These are phyloP conservation scores for Musa balbisiana DNA, from an alignment of 202 grass and related monocot species.

Conservation along the genomic window DNA sequence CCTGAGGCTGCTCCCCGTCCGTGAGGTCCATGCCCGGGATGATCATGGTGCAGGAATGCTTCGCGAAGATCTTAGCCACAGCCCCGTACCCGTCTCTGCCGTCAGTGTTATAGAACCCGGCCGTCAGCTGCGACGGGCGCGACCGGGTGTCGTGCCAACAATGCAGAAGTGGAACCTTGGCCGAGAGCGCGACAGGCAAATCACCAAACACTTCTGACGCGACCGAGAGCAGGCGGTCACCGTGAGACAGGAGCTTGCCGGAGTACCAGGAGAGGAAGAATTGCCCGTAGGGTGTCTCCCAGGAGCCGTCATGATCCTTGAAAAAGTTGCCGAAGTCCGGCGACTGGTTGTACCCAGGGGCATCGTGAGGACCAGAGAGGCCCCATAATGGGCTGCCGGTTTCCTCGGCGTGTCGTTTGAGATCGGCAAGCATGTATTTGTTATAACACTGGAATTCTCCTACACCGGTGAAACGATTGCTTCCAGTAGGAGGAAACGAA, in stretches of 20 bases:
- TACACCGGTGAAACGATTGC: slow-evolving; percentile 38
- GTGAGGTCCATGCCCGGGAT: slow-evolving; percentile 58
- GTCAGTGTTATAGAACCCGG: slow-evolving; percentile 58
- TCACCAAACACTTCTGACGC: slow-evolving; percentile 40
- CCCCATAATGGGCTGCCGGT: slow-evolving; percentile 51
- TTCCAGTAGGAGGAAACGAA: slow-evolving; percentile 44
- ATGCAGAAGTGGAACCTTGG: slow-evolving; percentile 60
- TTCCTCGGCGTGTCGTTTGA: slow-evolving; percentile 30
- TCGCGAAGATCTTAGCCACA: slow-evolving; percentile 56
- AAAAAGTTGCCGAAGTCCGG: slow-evolving; percentile 52
- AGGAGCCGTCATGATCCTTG: slow-evolving; percentile 50
- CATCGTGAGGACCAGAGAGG: slow-evolving; percentile 45
- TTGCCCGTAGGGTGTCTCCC: slow-evolving; percentile 55
- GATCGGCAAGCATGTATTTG: slow-evolving; percentile 58
- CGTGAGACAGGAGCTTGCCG: slow-evolving; percentile 47
- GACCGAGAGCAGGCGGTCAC: slow-evolving; percentile 42
- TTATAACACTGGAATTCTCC: slow-evolving; percentile 89
- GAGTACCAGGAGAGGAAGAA: slow-evolving; percentile 97
- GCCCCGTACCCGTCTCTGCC: slow-evolving; percentile 52
- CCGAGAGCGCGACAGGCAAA: slow-evolving; percentile 45
- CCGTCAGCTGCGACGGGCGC: slow-evolving; percentile 49
- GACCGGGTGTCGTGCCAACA: slow-evolving; percentile 51
- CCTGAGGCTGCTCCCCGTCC: slow-evolving; percentile 43
- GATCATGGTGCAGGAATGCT: slow-evolving; percentile 42
- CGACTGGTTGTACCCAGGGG: slow-evolving; percentile 43